phyloP scores from a whole-genome alignment of 129 eudicot genomes.

The Gnaphalium uliginosum region DNA sequence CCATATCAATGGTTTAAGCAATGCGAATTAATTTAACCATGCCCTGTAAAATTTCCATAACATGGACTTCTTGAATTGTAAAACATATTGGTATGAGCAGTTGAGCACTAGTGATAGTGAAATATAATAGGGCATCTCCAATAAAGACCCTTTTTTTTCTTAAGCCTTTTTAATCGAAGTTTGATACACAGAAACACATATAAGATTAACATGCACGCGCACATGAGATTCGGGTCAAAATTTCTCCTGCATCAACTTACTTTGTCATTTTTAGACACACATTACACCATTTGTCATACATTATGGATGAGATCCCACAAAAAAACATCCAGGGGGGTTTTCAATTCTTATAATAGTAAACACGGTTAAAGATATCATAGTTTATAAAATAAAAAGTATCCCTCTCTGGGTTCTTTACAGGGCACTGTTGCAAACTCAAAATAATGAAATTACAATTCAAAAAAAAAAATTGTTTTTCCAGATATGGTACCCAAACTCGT shows the following conservation, averaged over 20 bases:
- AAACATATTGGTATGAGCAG: too few relatives aligned
- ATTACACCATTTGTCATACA: neutral
- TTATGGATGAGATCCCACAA: neutral
- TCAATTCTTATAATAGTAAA: too few relatives aligned
- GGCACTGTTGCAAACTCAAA: neutral
- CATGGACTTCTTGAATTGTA: too few relatives aligned
- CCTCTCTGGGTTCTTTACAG: neutral
- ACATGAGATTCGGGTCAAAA: neutral
- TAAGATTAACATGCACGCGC: neutral
- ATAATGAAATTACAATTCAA: slow-evolving; percentile 27
- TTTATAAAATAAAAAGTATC: neutral
- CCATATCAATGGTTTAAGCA: neutral
- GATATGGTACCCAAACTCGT: slow-evolving; percentile 3
- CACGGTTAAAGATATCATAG: neutral
- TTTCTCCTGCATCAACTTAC: neutral
- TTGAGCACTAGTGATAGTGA: too few relatives aligned
- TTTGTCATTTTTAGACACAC: neutral
- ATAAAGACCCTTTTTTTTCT: too few relatives aligned
- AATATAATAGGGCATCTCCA: too few relatives aligned
- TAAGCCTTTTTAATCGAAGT: too few relatives aligned
- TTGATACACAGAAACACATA: neutral
- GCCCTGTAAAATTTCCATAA: neutral
- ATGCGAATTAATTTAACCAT: neutral
- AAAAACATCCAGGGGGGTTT: neutral
- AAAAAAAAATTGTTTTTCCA: neutral